Percentiles rank a stretch among this genome's conserved stretches.
These are phyloP conservation scores for Ormosia emarginata DNA, from an alignment of 306 rosid genomes.

Conservation along the genomic window DNA sequence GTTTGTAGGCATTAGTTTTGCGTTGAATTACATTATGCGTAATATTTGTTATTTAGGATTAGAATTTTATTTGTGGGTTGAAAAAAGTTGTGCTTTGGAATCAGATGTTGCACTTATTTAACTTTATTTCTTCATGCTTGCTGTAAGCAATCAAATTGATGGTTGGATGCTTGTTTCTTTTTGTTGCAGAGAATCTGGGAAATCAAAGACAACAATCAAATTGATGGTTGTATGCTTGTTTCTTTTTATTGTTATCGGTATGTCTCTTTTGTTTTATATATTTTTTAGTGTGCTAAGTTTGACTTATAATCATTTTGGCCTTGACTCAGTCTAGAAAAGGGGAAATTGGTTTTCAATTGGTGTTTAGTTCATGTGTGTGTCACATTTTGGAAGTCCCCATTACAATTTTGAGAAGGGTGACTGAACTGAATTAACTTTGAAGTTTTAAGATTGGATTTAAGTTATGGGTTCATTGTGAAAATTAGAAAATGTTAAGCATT, in stretches of 20 bases:
- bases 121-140: background rate
- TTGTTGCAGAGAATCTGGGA: conserved; percentile 67
- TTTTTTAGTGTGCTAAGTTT: conserved; percentile 2
- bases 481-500: background rate
- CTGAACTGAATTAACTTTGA: background rate
- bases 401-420: background rate
- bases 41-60: background rate
- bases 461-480: background rate
- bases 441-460: background rate
- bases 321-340: background rate
- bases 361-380: background rate
- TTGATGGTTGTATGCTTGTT: no score
- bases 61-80: background rate
- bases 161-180: conserved; percentile 11
- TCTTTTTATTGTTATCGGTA: no score
- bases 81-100: background rate
- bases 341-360: background rate
- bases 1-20: no score
- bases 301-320: background rate
- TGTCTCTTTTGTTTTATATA: background rate
- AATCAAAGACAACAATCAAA: conserved; percentile 59
- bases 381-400: background rate
- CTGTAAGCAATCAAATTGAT: background rate
- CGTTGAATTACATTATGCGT: no score
- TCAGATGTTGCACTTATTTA: background rate